phyloP scores from a whole-genome alignment of 2,329 filamentous ascomycete genomes.

The Neurospora sp. region DNA sequence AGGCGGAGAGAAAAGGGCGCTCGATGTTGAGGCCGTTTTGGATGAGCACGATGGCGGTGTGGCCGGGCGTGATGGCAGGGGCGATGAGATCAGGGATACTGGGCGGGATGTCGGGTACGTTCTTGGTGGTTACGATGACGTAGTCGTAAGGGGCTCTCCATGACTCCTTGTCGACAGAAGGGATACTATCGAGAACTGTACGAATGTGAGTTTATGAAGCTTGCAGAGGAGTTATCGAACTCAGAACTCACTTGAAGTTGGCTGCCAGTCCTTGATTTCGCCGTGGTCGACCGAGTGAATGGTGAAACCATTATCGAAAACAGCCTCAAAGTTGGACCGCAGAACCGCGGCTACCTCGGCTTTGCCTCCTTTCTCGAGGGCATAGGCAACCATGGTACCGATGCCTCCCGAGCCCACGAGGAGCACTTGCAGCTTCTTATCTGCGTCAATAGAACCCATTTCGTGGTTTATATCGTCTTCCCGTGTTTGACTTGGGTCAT shows the following conservation, averaged over 20 bases:
- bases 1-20: conserved; percentile 36
- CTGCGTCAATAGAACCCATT: conserved; percentile 4
- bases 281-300: conserved; percentile 49
- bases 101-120: conserved; percentile 42
- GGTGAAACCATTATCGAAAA: conserved; percentile 36
- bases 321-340: conserved; percentile 43
- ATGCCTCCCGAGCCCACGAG: conserved; percentile 46
- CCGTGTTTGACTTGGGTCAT: background rate
- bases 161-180: conserved; percentile 28
- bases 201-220: background rate
- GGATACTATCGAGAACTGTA: conserved; percentile 37
- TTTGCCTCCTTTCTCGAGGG: conserved; percentile 38
- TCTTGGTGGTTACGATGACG: conserved; percentile 49
- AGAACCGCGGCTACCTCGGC: conserved; percentile 45
- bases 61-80: conserved; percentile 38
- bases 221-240: background rate
- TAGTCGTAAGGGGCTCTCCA: conserved; percentile 37
- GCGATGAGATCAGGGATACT: conserved; percentile 36
- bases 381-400: conserved; percentile 45
- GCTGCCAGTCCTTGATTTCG: conserved; percentile 35
- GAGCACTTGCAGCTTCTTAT: conserved; percentile 28
- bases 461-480: background rate
- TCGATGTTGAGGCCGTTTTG: conserved; percentile 59
- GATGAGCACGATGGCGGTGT: conserved; percentile 44
- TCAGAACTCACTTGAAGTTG: conserved; percentile 27